Percentiles rank a stretch among this genome's conserved stretches.
Evolutionary conservation across 192 early-diverging fungal genomes (phyloP).

Genomic region (Coemansia guatemalensis): DNA sequence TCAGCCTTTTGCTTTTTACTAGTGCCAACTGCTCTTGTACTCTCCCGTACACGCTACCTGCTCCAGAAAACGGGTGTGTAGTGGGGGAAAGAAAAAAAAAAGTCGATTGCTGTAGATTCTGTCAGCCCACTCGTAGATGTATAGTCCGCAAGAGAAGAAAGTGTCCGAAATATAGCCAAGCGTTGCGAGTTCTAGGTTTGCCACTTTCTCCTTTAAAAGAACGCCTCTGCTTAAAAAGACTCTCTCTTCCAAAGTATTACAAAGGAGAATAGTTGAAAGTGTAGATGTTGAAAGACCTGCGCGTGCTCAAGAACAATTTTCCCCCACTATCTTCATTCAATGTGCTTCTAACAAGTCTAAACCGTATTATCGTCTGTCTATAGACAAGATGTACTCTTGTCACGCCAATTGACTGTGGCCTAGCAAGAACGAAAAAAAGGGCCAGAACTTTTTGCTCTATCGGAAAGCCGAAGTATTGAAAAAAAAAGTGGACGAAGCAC

Average conservation of each 20-base stretch:
- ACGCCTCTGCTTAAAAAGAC: not conserved
- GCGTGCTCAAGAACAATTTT: not conserved
- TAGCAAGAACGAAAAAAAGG: conserved; percentile 1
- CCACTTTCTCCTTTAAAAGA: not conserved
- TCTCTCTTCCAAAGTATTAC: not conserved
- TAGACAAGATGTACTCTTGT: not conserved
- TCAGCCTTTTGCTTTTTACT: not conserved
- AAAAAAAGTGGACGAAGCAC: not conserved
- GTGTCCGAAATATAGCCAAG: not conserved
- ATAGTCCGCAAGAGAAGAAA: not conserved
- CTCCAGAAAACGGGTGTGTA: not conserved
- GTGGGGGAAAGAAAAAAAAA: not conserved
- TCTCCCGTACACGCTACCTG: not conserved
- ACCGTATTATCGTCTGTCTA: not conserved
- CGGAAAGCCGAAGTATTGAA: not conserved
- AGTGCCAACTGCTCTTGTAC: not conserved
- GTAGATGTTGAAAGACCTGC: not conserved
- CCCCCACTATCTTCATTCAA: not conserved
- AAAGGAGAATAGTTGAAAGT: not conserved
- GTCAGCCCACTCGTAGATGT: not conserved
- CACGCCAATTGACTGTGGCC: not conserved
- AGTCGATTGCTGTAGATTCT: not conserved
- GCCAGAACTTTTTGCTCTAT: not conserved
- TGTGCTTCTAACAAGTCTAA: not conserved
- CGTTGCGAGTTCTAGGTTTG: not conserved